Base-by-base conservation (phyloP, 2,329 filamentous ascomycete genomes). In the Ilyonectria mors-panacis region DNA sequence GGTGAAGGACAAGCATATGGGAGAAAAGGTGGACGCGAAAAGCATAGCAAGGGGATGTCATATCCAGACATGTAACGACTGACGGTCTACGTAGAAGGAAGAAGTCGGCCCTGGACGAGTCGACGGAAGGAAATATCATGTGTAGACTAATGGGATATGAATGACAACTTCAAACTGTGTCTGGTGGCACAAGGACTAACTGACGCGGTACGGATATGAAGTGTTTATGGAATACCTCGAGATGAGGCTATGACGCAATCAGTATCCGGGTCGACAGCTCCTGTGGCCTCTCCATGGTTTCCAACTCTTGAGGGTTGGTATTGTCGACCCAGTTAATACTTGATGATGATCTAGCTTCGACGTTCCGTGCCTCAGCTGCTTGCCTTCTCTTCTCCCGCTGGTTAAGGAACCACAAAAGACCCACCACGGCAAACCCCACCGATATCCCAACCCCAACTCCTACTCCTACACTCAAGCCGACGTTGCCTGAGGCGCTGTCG, bases 21-120 rank as follows among this genome's bases (percentile, higher is more conserved):
- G 44, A 50, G 45, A 35, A 30, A 26, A 48, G 39, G 44, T 19
- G 26, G 44, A 37, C 33, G 48, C 39, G 28, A 56, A 53, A 69
- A 51, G 28, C 58, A 63, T 54, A 50, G 57, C 62, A 48, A 58
- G 61, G 44, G 63, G 62, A 68, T 63, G 50, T n/a, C 58, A 70
- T 60, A 28, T 65, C 51, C 65, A 66, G 72, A 65, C 65, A 62
- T 75, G 65, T 65, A 74, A 74, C 69, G 72, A 74, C 67, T 68
- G 70, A 59, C 56, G 65, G 63, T 57, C 68, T 69, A 70, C 65
- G 55, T 70, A 54, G 62, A 64, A 65, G 65, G 67, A 62, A 58
- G 66, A 65, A 51, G 65, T 63, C 66, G 12, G 9, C 50, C 5
- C 8, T 23, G 50, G 50, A 35, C 30, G 50, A 15, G 28, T 53